Conservation (phyloP, 1,284 basidiomycete genomes). For the Trametes pubescens region DNA sequence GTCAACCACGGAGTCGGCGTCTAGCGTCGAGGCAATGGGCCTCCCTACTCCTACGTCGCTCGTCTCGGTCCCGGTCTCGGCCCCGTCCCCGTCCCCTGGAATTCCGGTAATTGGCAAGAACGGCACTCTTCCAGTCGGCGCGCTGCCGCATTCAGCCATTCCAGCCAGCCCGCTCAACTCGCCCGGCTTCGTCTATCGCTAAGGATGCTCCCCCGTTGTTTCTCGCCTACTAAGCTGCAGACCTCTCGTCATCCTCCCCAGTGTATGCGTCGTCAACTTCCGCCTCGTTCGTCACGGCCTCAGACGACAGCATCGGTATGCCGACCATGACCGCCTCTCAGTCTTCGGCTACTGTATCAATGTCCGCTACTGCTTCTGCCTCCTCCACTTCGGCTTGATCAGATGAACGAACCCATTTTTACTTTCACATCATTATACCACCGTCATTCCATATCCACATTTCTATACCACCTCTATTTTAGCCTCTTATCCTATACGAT, state of each 20-base stretch:
- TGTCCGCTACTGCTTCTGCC: not conserved
- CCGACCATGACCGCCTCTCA: not conserved
- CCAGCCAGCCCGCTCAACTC: slow-evolving; percentile 3
- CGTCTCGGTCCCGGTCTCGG: no score
- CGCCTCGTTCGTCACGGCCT: not conserved
- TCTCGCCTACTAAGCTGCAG: slow-evolving; percentile 10
- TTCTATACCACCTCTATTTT: not conserved
- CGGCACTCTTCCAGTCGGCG: slow-evolving; percentile 16
- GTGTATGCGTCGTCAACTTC: not conserved
- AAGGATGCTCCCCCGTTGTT: slow-evolving; percentile 27
- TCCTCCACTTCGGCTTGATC: slow-evolving; percentile 1
- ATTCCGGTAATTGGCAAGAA: slow-evolving; percentile 6
- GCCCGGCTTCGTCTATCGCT: slow-evolving; percentile 6
- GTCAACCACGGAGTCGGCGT: not conserved
- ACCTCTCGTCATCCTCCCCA: slow-evolving; percentile 1
- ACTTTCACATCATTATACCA: slow-evolving; percentile 4
- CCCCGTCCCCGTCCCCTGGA: no score
- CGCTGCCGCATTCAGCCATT: slow-evolving; percentile 24
- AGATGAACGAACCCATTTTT: not conserved
- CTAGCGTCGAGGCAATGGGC: slow-evolving; percentile 7
- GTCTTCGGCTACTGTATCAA: not conserved
- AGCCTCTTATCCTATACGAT: not conserved
- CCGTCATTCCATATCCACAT: not conserved
- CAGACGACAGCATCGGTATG: not conserved
- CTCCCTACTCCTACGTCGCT: slow-evolving; percentile 1